Percentiles rank a stretch among this genome's conserved stretches.
Evolutionary conservation across 1,284 basidiomycete genomes (phyloP).

Genomic region (Prillingera fragicola): DNA sequence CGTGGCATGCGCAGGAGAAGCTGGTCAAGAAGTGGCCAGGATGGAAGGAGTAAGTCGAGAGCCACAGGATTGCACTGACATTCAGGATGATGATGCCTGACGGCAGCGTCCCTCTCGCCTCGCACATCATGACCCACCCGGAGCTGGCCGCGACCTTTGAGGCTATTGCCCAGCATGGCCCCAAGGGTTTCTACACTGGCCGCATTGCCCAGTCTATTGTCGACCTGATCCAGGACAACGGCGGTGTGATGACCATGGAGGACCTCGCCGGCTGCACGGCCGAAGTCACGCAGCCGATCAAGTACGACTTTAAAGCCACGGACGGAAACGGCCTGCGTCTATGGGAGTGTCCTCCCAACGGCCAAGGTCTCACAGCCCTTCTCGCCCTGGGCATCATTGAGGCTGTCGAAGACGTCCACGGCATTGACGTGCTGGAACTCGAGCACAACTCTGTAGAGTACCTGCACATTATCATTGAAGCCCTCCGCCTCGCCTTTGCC

Average conservation of each 20-base stretch:
- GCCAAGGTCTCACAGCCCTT: conserved; percentile 89
- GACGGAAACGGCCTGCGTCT: conserved; percentile 65
- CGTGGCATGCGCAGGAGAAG: conserved; percentile 72
- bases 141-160: conserved; percentile 79
- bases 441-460: conserved; percentile 85
- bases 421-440: conserved; percentile 64
- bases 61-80: not conserved
- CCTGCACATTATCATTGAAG: conserved; percentile 78
- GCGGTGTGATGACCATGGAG: conserved; percentile 80
- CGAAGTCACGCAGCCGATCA: conserved; percentile 75
- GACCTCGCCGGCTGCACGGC: conserved; percentile 76
- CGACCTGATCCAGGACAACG: conserved; percentile 65
- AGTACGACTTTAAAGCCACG: conserved; percentile 66
- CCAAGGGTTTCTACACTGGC: conserved; percentile 87
- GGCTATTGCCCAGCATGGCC: conserved; percentile 70
- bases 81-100: conserved; percentile 45
- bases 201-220: conserved; percentile 72
- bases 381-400: conserved; percentile 88
- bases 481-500: conserved; percentile 41
- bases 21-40: conserved; percentile 74
- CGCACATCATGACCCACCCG: conserved; percentile 65
- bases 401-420: conserved; percentile 67
- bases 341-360: conserved; percentile 78
- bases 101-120: conserved; percentile 53
- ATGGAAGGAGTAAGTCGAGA: conserved; percentile 53